Conservation (phyloP, 441 rosid species). For the Corymbia calophylla region DNA sequence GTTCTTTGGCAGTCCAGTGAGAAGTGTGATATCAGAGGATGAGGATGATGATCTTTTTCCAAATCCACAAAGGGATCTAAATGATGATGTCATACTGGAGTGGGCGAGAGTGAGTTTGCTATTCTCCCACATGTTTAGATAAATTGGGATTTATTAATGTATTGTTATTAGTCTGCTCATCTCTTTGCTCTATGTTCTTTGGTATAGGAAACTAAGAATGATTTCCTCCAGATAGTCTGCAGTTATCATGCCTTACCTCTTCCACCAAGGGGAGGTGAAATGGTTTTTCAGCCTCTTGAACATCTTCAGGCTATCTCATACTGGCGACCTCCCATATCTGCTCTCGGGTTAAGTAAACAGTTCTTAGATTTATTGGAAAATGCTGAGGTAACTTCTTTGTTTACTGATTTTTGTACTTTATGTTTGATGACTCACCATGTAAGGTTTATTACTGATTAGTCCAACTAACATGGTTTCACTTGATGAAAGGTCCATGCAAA, state of each 20-base stretch:
- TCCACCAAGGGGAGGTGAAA: constrained; percentile 57
- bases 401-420: neutral
- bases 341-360: constrained; percentile 44
- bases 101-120: constrained; percentile 86
- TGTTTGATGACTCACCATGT: neutral
- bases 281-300: constrained; percentile 81
- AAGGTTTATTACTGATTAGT: neutral
- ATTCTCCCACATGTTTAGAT: neutral
- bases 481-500: constrained; percentile 53
- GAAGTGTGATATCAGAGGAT: constrained; percentile 65
- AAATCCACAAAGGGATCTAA: constrained; percentile 46
- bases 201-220: constrained; percentile 73
- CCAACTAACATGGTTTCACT: constrained; percentile 4
- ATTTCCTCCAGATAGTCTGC: constrained; percentile 72
- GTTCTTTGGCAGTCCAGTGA: constrained; percentile 89
- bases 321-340: constrained; percentile 53
- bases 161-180: neutral
- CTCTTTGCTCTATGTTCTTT: neutral
- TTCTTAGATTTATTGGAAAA: constrained; percentile 38
- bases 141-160: neutral
- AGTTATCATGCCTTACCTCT: constrained; percentile 70
- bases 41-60: constrained; percentile 51
- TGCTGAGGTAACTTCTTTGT: constrained; percentile 46
- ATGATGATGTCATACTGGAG: constrained; percentile 64
- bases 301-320: constrained; percentile 86